A percentile compares a stretch with the other conserved stretches of the same genome.
phyloP scores from a whole-genome alignment of 257 asterid species.

The Pogostemon cablin region DNA sequence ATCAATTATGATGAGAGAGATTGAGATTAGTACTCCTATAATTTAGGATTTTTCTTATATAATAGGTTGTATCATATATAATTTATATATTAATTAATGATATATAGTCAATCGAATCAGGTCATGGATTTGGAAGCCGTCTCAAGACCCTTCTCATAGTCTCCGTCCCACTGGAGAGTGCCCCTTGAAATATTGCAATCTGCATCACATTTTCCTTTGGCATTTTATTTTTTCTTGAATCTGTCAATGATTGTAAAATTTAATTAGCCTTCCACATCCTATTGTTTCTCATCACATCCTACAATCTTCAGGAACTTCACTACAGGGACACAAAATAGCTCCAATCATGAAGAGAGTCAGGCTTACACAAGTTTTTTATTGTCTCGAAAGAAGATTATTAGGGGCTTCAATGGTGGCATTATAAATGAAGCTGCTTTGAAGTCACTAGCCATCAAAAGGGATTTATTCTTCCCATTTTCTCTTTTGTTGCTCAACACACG shows the following conservation, averaged over 20 bases:
- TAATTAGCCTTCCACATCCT: slow-evolving; percentile 18
- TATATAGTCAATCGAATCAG: too few species aligned
- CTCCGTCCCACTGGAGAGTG: too few species aligned
- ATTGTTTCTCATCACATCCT: slow-evolving; percentile 14
- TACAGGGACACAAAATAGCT: slow-evolving; percentile 45
- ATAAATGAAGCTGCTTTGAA: slow-evolving; percentile 73
- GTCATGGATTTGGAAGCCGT: too few species aligned
- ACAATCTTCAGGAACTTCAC: slow-evolving; percentile 55
- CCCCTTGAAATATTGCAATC: slow-evolving; percentile 16
- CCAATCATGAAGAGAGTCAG: slow-evolving; percentile 56
- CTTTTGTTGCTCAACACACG: slow-evolving; percentile 80
- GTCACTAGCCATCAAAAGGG: slow-evolving; percentile 66
- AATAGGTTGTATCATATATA: too few species aligned
- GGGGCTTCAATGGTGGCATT: slow-evolving; percentile 87
- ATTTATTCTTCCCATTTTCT: slow-evolving; percentile 76
- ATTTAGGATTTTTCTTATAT: too few species aligned
- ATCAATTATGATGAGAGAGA: too few species aligned
- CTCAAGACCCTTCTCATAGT: too few species aligned
- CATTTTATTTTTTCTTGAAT: background rate
- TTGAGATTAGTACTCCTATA: too few species aligned
- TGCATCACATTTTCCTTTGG: background rate
- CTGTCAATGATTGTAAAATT: slow-evolving; percentile 11
- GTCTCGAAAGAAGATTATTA: slow-evolving; percentile 72
- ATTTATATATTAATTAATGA: too few species aligned
- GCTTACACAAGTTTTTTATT: slow-evolving; percentile 49